phyloP scores from a whole-genome alignment of 179 eudicot genomes.

The Spinacia oleracea region DNA sequence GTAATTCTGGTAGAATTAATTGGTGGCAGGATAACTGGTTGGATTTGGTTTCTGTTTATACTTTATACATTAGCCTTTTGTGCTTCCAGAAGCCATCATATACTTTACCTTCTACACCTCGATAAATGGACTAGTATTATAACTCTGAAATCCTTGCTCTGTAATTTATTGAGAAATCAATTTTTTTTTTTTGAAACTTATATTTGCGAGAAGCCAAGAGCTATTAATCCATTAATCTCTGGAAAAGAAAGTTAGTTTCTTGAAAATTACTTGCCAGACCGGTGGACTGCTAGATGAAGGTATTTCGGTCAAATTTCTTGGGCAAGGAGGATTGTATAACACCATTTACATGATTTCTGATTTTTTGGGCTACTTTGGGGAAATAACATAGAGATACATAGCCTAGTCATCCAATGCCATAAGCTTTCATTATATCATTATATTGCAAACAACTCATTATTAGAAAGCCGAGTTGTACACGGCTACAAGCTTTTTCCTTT shows the following conservation, averaged over 20 bases:
- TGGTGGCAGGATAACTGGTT: background rate
- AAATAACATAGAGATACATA: background rate
- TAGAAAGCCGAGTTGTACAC: background rate
- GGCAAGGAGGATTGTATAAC: background rate
- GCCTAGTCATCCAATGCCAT: background rate
- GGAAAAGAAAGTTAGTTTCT: too few species aligned
- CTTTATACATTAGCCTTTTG: background rate
- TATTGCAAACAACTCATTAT: too few species aligned
- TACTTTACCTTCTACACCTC: background rate
- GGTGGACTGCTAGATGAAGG: too few species aligned
- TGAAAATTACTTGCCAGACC: too few species aligned
- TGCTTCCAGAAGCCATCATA: background rate
- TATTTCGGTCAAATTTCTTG: background rate
- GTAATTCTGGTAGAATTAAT: background rate
- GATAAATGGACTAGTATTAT: background rate
- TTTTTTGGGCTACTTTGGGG: background rate
- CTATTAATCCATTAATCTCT: too few species aligned
- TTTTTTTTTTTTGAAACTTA: too few species aligned
- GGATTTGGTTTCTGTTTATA: background rate
- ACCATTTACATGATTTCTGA: background rate
- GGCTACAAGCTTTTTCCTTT: background rate
- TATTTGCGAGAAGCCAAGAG: too few species aligned
- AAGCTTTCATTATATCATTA: background rate
- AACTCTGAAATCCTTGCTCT: background rate
- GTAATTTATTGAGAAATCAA: too few species aligned